These are phyloP conservation scores for Thelephora aurantiotincta DNA, from an alignment of 768 basidiomycete genomes.

Conservation along the genomic window DNA sequence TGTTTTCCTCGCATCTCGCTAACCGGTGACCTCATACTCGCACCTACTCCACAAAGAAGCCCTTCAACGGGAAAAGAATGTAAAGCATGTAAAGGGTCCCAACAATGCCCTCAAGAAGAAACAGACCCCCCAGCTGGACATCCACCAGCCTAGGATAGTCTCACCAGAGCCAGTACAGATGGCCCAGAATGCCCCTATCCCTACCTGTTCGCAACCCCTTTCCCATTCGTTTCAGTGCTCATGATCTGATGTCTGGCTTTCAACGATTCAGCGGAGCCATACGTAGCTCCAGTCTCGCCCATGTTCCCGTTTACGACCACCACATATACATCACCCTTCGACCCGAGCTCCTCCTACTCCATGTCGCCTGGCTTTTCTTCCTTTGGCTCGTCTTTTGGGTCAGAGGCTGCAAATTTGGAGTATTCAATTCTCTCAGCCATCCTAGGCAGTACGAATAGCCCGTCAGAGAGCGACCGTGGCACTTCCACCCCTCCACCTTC, in stretches of 20 bases:
- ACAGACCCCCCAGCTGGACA: background rate
- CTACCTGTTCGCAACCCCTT: background rate
- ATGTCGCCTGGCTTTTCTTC: constrained; percentile 18
- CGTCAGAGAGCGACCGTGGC: constrained; percentile 13
- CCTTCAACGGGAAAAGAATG: constrained; percentile 21
- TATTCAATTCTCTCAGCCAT: constrained; percentile 92
- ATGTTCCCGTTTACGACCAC: background rate
- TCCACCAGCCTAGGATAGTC: background rate
- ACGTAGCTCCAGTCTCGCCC: background rate
- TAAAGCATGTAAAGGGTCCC: constrained; percentile 4
- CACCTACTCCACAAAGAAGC: constrained; percentile 23
- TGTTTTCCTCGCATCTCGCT: constrained; percentile 3
- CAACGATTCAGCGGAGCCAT: background rate
- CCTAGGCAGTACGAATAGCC: constrained; percentile 34
- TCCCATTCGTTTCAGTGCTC: background rate
- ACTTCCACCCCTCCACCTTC: constrained; percentile 6
- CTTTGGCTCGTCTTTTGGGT: constrained; percentile 36
- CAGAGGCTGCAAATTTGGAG: constrained; percentile 86
- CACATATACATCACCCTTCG: constrained; percentile 32
- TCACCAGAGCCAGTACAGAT: background rate
- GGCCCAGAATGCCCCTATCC: background rate
- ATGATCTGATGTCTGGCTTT: background rate
- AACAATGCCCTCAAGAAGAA: background rate
- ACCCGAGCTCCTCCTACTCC: constrained; percentile 19
- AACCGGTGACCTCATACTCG: constrained; percentile 11